Evolutionary conservation across 345 rosid genomes (phyloP).

Genomic region (Rhodomyrtus tomentosa): DNA sequence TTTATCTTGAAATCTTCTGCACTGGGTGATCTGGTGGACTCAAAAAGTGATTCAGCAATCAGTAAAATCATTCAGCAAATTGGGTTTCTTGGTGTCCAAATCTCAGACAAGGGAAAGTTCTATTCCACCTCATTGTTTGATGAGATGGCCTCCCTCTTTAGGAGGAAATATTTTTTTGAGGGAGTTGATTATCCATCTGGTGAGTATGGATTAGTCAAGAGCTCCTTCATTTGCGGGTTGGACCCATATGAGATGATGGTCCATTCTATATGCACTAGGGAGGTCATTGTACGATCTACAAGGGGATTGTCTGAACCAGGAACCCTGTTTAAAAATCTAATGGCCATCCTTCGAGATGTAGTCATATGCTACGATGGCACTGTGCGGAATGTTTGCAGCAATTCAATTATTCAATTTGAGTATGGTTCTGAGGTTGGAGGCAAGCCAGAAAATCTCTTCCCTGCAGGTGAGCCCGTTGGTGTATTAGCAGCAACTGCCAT

Average conservation of each 20-base stretch:
- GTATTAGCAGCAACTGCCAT: constrained; percentile 96
- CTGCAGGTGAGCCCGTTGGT: constrained; percentile 97
- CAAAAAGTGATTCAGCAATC: constrained; percentile 67
- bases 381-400: constrained; percentile 73
- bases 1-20: constrained; percentile 51
- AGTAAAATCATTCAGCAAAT: constrained; percentile 72
- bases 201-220: constrained; percentile 53
- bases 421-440: constrained; percentile 46
- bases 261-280: constrained; percentile 75
- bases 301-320: constrained; percentile 96
- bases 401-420: constrained; percentile 73
- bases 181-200: constrained; percentile 46
- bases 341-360: constrained; percentile 95
- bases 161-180: constrained; percentile 40
- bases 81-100: constrained; percentile 82
- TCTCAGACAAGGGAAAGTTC: constrained; percentile 74
- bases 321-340: constrained; percentile 80
- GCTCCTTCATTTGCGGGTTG: constrained; percentile 75
- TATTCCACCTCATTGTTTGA: constrained; percentile 69
- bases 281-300: constrained; percentile 81
- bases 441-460: constrained; percentile 36
- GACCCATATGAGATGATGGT: constrained; percentile 89
- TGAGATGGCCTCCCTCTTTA: constrained; percentile 55
- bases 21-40: constrained; percentile 58
- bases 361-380: constrained; percentile 89